Percentiles rank a stretch among this genome's conserved stretches.
phyloP scores from a whole-genome alignment of 345 rosid species.

The Linum usitatissimum region DNA sequence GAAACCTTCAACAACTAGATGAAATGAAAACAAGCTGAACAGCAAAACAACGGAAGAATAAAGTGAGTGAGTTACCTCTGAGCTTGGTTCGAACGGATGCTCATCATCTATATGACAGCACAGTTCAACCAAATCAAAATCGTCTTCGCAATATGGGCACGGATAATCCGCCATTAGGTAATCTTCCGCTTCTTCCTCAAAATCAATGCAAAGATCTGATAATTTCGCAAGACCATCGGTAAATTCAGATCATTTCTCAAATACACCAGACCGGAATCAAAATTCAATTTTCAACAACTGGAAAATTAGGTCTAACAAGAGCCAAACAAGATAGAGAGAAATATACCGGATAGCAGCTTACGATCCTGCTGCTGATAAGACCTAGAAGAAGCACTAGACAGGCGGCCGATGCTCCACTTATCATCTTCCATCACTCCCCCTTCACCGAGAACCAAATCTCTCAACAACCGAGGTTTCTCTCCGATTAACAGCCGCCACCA shows the following conservation, averaged over 20 bases:
- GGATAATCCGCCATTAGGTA: constrained; percentile 21
- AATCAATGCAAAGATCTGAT: constrained; percentile 8
- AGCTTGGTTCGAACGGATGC: constrained; percentile 14
- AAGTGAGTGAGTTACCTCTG: constrained; percentile 12
- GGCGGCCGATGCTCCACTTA: constrained; percentile 12
- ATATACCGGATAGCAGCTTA: constrained; percentile 10
- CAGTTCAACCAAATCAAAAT: constrained; percentile 24
- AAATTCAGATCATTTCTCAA: constrained; percentile 22
- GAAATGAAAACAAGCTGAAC: background rate
- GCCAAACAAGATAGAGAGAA: background rate
- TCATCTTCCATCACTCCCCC: constrained; percentile 17
- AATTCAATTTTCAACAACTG: background rate
- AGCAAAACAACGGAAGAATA: background rate
- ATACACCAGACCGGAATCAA: constrained; percentile 1
- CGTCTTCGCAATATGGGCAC: constrained; percentile 18
- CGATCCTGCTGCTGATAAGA: constrained; percentile 24
- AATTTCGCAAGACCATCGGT: background rate
- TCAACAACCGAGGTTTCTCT: background rate
- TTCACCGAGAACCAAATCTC: background rate
- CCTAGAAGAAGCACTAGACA: constrained; percentile 14
- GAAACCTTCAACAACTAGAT: background rate
- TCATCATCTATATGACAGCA: constrained; percentile 21
- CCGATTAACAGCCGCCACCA: background rate
- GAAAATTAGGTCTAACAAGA: background rate
- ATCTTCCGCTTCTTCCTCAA: constrained; percentile 15